Evolutionary conservation across 192 early-diverging fungal genomes (phyloP), one percentile per base, ranked within the genome.

Genomic region (Chytriomyces confervae): DNA sequence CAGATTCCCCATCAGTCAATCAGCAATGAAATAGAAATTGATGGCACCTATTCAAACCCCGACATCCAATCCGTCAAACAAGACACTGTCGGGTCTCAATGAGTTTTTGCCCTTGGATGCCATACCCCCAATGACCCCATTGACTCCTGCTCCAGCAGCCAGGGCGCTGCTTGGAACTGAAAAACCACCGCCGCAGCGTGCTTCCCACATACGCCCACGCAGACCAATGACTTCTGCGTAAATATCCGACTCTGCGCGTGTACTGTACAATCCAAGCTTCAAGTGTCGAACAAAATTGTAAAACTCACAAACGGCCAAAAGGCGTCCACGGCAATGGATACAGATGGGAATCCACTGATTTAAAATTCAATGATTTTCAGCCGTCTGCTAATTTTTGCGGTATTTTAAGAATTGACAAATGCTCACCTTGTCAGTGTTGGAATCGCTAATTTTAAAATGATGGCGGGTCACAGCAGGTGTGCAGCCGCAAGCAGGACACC

Each of bases 251-350:
- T 90, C 86, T 0, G 86, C 83, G 57, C 95, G 89, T 66, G 88
- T 92, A n/a, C 90, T 88, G 82, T 94, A 97, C 46, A 95, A 86
- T 0, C 96, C 95, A 73, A 95, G 94, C 69, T 93, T 89, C 53
- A 98, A 84, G 71, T 98, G 94, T 45, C 95, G 90, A 51, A 97
- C 91, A 85, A 98, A 97, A 24, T 92, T 91, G 84, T 98, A 99
- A 79, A 99, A 99, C 76, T 99, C 97, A 77, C 94, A 95, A 6
- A 93, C 95, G 5, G 96, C 95, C 8, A 98, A 93, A 8, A 99
- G 73, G 16, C 96, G 86, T 84, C 96, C 96, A 36, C 95, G 94
- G 82, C 97, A 99, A 69, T 89, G 89, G 6, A 86, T 87, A 78
- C 88, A 89, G 11, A 89, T 86, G 6, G 88, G 85, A 50, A 66